Base-by-base conservation (phyloP, 2,329 filamentous ascomycete genomes). In the Ophiosphaerella korrae region DNA sequence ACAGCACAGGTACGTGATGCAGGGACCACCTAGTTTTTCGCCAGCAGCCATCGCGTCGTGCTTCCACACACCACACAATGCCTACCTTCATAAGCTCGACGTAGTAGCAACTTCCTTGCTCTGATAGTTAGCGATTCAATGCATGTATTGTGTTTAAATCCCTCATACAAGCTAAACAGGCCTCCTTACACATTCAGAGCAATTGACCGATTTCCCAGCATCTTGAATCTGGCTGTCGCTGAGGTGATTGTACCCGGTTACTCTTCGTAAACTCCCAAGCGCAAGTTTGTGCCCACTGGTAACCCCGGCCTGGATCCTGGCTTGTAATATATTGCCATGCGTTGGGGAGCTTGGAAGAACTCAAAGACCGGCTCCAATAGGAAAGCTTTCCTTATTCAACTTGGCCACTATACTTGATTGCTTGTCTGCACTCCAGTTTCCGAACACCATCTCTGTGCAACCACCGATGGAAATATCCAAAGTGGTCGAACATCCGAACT, bases 381-480 rank as follows among this genome's bases (percentile, higher is more conserved):
- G 29, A 34, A 34, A 43, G 41, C 41, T 43, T 43, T 43, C 26
- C 31, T 34, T 43, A 29, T n/a, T 29, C 13, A 18, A 33, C 41
- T 43, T 43, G 41, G 41, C 41, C 29, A 43, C 29, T 21, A 11
- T 21, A 14, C 18, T 16, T 14, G 3, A 34, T 11, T 43, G 29
- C 41, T 43, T 43, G 26, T 43, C 41, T 39, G 37, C 37, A 39
- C 37, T 35, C 33, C 33, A 13, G 13, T 35, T 16, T 16, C 14
- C 7, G 7, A 11, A 35, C 33, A 13, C 33, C 33, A 35, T 12
- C 13, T n/a, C 14, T 16, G 33, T 16, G 33, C 33, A 16, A 35
- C 33, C 33, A 35, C 33, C 13, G 33, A 35, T 35, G 33, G 8
- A 16, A 35, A n/a, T 35, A 16, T 14, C 14, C 14, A 16, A 14